Base-by-base conservation (phyloP, 2,329 filamentous ascomycete genomes). In the Talaromyces sp. region DNA sequence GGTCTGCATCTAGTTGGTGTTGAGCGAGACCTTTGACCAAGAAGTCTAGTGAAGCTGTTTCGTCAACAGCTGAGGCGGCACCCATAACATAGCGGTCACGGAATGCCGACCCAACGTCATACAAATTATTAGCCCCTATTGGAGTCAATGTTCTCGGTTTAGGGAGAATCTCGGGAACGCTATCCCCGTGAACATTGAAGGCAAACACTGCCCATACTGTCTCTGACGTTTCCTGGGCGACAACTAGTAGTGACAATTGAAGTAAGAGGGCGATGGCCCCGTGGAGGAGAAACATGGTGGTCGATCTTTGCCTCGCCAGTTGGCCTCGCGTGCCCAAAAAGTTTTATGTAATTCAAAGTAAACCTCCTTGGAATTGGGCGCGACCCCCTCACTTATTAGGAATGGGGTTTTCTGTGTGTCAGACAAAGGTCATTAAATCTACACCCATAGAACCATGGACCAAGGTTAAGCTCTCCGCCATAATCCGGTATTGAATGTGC, bases 131-230 rank as follows among this genome's bases (percentile, higher is more conserved):
- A n/a, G 84, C 84, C 55, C 85, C 85, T 51, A 82, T 72, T 0
- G 81, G 76, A 1, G 83, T 85, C 57, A 87, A 73, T 0, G 71
- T 71, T 5, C 71, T 72, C 2, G 76, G 66, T 8, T 70, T 64
- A 17, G 69, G 65, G 7, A 80, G 66, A 30, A 75, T 70, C 52
- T 72, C 66, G 2, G 84, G 84, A 6, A 81, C 84, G 57, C 78
- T 80, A 62, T 86, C 84, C 62, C 85, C 85, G 56, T 82, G 77
- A 25, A 80, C 73, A 39, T 81, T 80, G 67, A 83, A 85, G 60
- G 82, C 77, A 55, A 86, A 82, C 25, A 81, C 77, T 47, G 78
- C 79, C 75, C 78, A 78, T 19, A 80, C 68, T 54, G 72, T 74
- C 57, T 75, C 69, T 15, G 65, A 64, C 25, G 71, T 65, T 6